phyloP scores from a whole-genome alignment of 2,329 filamentous ascomycete genomes.

The Aspergillus novoparasiticus region DNA sequence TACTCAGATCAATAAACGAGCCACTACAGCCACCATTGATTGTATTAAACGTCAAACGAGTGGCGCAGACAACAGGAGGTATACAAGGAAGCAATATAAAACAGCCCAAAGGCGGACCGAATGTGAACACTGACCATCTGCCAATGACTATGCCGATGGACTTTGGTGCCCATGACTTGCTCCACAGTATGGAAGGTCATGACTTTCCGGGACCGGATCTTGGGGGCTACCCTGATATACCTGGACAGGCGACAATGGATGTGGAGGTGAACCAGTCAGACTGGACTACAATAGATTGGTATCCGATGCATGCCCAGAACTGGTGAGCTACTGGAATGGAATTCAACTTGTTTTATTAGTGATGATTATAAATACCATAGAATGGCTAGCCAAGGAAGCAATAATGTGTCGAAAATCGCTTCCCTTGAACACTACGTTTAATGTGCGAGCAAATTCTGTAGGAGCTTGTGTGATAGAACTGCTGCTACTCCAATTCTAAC shows the following conservation, averaged over 20 bases:
- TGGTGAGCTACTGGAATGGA: not conserved
- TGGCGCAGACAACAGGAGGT: not conserved
- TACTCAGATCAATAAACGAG: conserved; percentile 15
- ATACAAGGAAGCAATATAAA: not conserved
- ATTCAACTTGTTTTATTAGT: not conserved
- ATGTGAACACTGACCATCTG: not conserved
- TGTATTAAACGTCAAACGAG: conserved; percentile 29
- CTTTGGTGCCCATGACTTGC: not conserved
- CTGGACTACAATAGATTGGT: not conserved
- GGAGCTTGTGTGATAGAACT: not conserved
- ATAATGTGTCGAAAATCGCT: not conserved
- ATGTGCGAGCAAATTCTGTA: not conserved
- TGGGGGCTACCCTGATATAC: not conserved
- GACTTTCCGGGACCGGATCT: not conserved
- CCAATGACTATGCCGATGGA: not conserved
- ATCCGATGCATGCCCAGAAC: not conserved
- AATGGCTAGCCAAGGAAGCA: not conserved
- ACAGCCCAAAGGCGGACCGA: not conserved
- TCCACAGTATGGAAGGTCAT: not conserved
- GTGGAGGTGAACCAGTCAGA: not conserved
- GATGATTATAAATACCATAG: not conserved
- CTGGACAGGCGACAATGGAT: not conserved
- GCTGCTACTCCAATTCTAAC: too few relatives aligned
- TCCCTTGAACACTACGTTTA: not conserved
- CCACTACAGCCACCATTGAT: conserved; percentile 28